Evolutionary conservation across 2,329 filamentous ascomycete genomes (phyloP).

Genomic region (Fusarium praegraminearum): DNA sequence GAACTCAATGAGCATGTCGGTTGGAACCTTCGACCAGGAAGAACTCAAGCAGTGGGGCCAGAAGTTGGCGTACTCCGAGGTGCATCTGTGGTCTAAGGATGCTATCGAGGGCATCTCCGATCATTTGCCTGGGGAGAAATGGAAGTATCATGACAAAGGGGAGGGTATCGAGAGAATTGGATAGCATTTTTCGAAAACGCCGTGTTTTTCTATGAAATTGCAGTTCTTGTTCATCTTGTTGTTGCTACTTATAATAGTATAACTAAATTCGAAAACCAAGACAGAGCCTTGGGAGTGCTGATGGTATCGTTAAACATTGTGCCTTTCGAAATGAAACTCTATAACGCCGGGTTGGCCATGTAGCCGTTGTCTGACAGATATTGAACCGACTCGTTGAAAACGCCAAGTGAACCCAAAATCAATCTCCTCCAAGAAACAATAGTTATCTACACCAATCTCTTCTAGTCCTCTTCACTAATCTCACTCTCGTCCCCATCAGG

Average conservation of each 20-base stretch:
- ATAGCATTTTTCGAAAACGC: background rate
- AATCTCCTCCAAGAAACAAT: background rate
- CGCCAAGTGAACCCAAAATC: conserved; percentile 21
- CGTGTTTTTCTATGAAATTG: conserved; percentile 7
- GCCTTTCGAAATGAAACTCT: conserved; percentile 13
- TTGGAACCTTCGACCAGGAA: conserved; percentile 61
- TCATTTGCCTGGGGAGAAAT: conserved; percentile 49
- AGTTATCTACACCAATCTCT: conserved; percentile 13
- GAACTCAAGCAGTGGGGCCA: conserved; percentile 56
- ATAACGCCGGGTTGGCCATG: conserved; percentile 26
- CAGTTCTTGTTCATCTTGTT: background rate
- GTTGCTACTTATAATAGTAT: conserved; percentile 3
- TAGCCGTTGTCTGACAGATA: conserved; percentile 9
- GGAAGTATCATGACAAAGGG: conserved; percentile 37
- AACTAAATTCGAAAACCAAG: background rate
- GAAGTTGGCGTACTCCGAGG: conserved; percentile 54
- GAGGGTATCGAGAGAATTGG: conserved; percentile 41
- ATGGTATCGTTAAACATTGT: conserved; percentile 33
- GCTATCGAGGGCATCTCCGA: conserved; percentile 64
- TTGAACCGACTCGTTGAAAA: conserved; percentile 7
- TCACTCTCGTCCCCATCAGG: conserved; percentile 71
- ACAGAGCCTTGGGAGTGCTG: conserved; percentile 9
- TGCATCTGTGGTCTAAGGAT: conserved; percentile 58
- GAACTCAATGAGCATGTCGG: conserved; percentile 52
- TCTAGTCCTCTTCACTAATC: conserved; percentile 74